Evolutionary conservation across 495 filamentous ascomycete genomes (phyloP).

Genomic region (Viridothelium virens): DNA sequence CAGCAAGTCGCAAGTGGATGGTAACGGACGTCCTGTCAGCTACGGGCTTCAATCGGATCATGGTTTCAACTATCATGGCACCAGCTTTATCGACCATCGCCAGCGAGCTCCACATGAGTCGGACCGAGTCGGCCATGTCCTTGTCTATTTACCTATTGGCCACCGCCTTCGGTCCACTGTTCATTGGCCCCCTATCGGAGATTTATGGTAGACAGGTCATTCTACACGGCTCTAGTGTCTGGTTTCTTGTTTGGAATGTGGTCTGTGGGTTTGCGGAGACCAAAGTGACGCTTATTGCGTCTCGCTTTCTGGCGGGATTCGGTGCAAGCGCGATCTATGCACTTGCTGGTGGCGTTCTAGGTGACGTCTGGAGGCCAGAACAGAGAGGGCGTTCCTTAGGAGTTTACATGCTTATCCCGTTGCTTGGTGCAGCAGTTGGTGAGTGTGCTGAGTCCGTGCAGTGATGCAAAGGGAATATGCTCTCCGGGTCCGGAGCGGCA

Average conservation of each 20-base stretch:
- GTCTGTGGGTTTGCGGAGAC: slow-evolving; percentile 46
- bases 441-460: too few species aligned
- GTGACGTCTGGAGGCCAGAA: slow-evolving; percentile 55
- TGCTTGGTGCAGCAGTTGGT: slow-evolving; percentile 55
- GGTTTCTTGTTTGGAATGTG: slow-evolving; percentile 57
- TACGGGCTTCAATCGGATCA: slow-evolving; percentile 25
- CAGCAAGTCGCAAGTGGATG: slow-evolving; percentile 20
- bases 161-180: slow-evolving; percentile 50
- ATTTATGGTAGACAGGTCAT: slow-evolving; percentile 52
- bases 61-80: slow-evolving; percentile 28
- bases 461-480: too few species aligned
- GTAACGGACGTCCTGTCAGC: slow-evolving; percentile 20
- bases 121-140: slow-evolving; percentile 20
- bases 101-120: slow-evolving; percentile 22
- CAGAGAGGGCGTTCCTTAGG: slow-evolving; percentile 56
- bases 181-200: slow-evolving; percentile 56
- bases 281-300: slow-evolving; percentile 48
- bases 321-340: slow-evolving; percentile 49
- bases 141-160: slow-evolving; percentile 41
- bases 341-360: slow-evolving; percentile 37
- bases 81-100: slow-evolving; percentile 24
- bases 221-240: slow-evolving; percentile 48
- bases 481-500: too few species aligned
- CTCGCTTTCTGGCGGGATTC: slow-evolving; percentile 51
- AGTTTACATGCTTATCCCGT: slow-evolving; percentile 55